Evolutionary conservation across 495 filamentous ascomycete genomes (phyloP), one percentile per base, ranked within the genome.

Genomic region (Neurospora pannonica): DNA sequence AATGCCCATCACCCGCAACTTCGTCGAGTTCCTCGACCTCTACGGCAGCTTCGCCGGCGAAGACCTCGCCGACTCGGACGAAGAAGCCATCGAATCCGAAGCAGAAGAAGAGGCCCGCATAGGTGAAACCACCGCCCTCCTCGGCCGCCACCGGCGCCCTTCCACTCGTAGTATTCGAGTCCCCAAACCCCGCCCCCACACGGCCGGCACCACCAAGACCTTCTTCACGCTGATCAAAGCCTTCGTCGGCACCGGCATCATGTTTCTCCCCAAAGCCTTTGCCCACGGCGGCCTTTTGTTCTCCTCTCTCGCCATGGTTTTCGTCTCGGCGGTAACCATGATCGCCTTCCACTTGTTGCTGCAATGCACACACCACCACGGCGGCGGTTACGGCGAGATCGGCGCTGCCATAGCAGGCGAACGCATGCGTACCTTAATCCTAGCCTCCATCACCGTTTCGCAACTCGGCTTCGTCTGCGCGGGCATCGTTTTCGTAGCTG

Each of bases 41-140:
- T 93, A 92, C 78, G 91, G 90, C 0, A 87, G 85, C 70, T 93
- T 93, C 78, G 91, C 91, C 0, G 91, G 91, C 8, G 91, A 93
- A 76, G 90, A 92, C 73, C 85, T 93, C 15, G 87, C 82, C 4
- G 91, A 92, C 67, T 87, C 88, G 0, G 89, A 90, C 43, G 90
- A 92, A 70, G 85, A 83, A 28, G 80, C 85, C 19, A 72, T 80
- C 6, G 84, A 82, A 0, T n/a, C n/a, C n/a, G 83, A 81, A 11
- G 85, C 85, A 4, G 82, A 82, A n/a, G 83, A 82, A 40, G 81
- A 82, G 34, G 77, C 77, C 28, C 73, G 67, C 19, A 76, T 75
- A 8, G 73, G 73, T 15, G 86, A 88, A 74, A 81, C 75, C 80
- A 84, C 83, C 71, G 89, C 90, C 2, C 83, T 93, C 37, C 86